Percentiles rank a stretch among this genome's conserved stretches.
These are phyloP conservation scores for Phaeolepiota aurea DNA, from an alignment of 768 basidiomycete genomes.

Conservation along the genomic window DNA sequence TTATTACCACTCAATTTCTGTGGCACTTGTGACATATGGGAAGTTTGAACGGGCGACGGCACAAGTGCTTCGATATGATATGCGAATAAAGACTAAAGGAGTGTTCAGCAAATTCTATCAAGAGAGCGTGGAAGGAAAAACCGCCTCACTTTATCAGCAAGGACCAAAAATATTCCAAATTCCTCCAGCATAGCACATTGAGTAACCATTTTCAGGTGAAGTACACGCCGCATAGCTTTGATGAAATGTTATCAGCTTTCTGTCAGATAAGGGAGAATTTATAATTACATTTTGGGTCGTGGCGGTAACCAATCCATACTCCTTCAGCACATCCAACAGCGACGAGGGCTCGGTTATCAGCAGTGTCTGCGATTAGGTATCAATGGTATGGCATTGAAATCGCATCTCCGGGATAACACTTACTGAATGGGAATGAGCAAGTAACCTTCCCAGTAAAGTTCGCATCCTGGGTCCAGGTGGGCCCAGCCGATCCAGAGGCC, in stretches of 20 bases:
- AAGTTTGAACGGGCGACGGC: slow-evolving; percentile 68
- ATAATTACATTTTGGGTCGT: slow-evolving; percentile 73
- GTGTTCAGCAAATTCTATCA: slow-evolving; percentile 1
- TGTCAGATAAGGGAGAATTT: neutral
- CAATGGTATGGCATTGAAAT: neutral
- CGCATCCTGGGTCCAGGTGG: slow-evolving; percentile 69
- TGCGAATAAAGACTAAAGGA: slow-evolving; percentile 74
- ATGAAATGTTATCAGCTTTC: neutral
- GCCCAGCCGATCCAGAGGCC: slow-evolving; percentile 32
- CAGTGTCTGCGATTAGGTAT: slow-evolving; percentile 77
- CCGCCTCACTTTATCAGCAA: slow-evolving; percentile 75
- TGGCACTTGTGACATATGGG: slow-evolving; percentile 68
- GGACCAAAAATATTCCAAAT: slow-evolving; percentile 92
- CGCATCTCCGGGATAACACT: slow-evolving; percentile 21
- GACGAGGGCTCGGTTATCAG: slow-evolving; percentile 79
- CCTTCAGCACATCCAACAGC: slow-evolving; percentile 95
- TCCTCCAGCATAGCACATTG: slow-evolving; percentile 95
- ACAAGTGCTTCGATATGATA: slow-evolving; percentile 96
- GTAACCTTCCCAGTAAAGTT: slow-evolving; percentile 81
- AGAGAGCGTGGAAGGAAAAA: neutral
- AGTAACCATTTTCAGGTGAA: slow-evolving; percentile 90
- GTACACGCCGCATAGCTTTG: slow-evolving; percentile 85
- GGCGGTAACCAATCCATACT: slow-evolving; percentile 94
- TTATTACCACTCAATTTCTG: slow-evolving; percentile 87
- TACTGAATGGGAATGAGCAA: slow-evolving; percentile 90